Percentiles rank a stretch among this genome's conserved stretches.
These are phyloP conservation scores for Toxoplasma gondii DNA, from an alignment of 169 alveolate genomes.

Conservation along the genomic window DNA sequence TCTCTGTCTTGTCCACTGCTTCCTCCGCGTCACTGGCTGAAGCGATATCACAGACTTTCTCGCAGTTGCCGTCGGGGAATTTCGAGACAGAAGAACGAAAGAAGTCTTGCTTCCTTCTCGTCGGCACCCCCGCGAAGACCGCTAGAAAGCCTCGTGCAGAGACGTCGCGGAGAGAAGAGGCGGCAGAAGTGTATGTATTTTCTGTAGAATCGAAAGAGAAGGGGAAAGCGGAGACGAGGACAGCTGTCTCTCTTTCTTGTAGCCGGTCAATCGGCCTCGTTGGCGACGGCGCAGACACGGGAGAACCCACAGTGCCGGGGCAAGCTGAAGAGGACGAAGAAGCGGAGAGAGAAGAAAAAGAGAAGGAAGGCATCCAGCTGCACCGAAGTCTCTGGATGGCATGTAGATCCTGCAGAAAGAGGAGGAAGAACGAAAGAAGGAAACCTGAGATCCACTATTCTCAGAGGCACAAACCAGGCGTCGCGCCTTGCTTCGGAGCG, in stretches of 20 bases:
- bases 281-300: too few relatives aligned
- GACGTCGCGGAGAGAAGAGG: not conserved
- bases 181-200: not conserved
- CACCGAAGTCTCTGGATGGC: conserved; percentile 1
- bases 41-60: too few relatives aligned
- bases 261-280: too few relatives aligned
- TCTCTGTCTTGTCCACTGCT: too few relatives aligned
- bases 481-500: not conserved
- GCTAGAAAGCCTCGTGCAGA: not conserved
- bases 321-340: not conserved
- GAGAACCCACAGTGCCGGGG: not conserved
- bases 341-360: not conserved
- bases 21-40: too few relatives aligned
- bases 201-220: not conserved
- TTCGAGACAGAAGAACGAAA: too few relatives aligned
- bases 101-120: too few relatives aligned
- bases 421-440: not conserved
- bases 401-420: not conserved
- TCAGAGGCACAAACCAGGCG: not conserved
- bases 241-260: too few relatives aligned
- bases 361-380: not conserved
- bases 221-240: too few relatives aligned
- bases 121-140: too few relatives aligned
- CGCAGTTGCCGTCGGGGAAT: too few relatives aligned
- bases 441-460: not conserved